Percentiles rank a stretch among this genome's conserved stretches.
Evolutionary conservation across 1,284 basidiomycete genomes (phyloP).

Genomic region (Apiotrichum gracile): DNA sequence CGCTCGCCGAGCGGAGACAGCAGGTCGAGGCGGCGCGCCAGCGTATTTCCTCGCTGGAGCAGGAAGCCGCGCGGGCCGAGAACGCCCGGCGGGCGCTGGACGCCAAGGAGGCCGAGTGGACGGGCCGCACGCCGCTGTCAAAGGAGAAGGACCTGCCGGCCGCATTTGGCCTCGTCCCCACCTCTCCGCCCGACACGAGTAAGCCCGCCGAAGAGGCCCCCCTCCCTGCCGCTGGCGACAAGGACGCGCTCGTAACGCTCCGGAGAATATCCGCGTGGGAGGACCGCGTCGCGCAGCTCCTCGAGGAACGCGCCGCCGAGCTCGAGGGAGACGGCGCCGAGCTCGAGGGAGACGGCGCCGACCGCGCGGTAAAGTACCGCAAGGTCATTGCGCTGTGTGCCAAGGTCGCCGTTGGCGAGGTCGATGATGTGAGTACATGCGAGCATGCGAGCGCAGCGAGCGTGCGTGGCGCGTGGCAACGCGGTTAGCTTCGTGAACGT

Average conservation of each 20-base stretch:
- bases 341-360: constrained; percentile 73
- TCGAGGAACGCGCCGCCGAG: constrained; percentile 62
- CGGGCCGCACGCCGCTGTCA: constrained; percentile 59
- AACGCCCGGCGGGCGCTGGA: constrained; percentile 72
- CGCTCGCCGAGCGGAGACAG: constrained; percentile 80
- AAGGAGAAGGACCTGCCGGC: constrained; percentile 51
- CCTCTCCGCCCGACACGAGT: constrained; percentile 30
- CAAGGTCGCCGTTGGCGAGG: constrained; percentile 75
- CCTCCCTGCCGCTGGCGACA: constrained; percentile 52
- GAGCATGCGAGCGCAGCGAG: too few relatives aligned
- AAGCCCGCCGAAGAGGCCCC: constrained; percentile 22
- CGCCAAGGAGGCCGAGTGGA: constrained; percentile 60
- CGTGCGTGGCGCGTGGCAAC: too few relatives aligned
- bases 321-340: constrained; percentile 74
- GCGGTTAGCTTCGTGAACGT: too few relatives aligned
- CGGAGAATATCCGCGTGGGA: constrained; percentile 77
- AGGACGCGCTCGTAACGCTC: constrained; percentile 61
- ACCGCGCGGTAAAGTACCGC: constrained; percentile 82
- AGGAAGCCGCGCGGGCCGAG: constrained; percentile 65
- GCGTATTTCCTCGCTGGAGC: constrained; percentile 67
- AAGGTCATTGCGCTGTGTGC: constrained; percentile 86
- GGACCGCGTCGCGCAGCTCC: constrained; percentile 64
- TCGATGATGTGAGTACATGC: constrained; percentile 83
- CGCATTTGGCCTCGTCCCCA: constrained; percentile 15
- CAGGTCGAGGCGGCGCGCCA: constrained; percentile 69